Conservation (phyloP, 495 filamentous ascomycete genomes). For the Xylaria flabelliformis region DNA sequence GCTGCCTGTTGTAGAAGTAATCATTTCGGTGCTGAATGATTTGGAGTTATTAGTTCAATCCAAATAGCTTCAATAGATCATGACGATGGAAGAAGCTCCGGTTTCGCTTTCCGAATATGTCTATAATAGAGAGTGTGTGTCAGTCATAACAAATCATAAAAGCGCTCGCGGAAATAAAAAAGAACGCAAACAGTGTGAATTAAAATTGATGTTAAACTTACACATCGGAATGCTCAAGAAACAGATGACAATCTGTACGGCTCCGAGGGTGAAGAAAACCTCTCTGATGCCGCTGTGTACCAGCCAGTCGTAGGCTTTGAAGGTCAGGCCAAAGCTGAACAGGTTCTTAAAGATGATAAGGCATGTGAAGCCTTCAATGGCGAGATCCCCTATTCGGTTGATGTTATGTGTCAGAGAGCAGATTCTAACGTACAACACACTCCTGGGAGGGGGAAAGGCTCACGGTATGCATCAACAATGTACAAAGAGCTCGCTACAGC, state of each 20-base stretch:
- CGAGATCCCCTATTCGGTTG: conserved; percentile 67
- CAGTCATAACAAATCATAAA: background rate
- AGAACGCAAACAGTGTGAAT: background rate
- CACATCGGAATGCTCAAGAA: conserved; percentile 78
- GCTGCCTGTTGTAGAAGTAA: background rate
- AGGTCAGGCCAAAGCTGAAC: conserved; percentile 87
- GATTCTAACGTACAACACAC: background rate
- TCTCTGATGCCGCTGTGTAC: conserved; percentile 58
- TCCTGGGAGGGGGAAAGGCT: conserved; percentile 36
- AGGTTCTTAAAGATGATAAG: conserved; percentile 91
- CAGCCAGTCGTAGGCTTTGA: conserved; percentile 82
- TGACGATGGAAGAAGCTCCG: conserved; percentile 73
- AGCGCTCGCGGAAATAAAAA: background rate
- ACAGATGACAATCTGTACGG: conserved; percentile 78
- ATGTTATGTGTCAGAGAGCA: conserved; percentile 2
- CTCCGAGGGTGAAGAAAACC: conserved; percentile 72
- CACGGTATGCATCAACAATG: conserved; percentile 91
- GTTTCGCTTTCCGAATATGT: conserved; percentile 81
- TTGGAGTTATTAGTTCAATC: conserved; percentile 26
- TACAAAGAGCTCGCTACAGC: conserved; percentile 88
- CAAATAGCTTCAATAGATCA: conserved; percentile 68
- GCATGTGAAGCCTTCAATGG: conserved; percentile 90
- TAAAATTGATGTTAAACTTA: conserved; percentile 34
- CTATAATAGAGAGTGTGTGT: conserved; percentile 45
- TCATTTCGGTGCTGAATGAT: background rate